Evolutionary conservation across 257 asterid genomes (phyloP).

Genomic region (Rubia yunnanensis): DNA sequence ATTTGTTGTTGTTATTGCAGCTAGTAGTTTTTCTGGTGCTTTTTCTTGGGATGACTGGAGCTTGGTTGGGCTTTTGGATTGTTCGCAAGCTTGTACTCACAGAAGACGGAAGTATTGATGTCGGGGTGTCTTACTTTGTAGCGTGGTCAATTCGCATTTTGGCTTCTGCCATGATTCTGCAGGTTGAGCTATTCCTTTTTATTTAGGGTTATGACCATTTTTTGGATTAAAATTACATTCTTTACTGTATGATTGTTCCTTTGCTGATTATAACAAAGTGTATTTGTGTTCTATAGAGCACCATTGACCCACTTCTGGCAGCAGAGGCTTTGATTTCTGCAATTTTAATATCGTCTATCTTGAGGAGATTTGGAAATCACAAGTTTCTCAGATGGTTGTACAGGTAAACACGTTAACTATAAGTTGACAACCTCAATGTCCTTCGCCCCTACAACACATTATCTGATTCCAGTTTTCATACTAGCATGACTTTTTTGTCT

Average conservation of each 20-base stretch:
- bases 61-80: slow-evolving; percentile 91
- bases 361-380: slow-evolving; percentile 33
- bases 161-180: slow-evolving; percentile 72
- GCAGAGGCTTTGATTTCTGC: slow-evolving; percentile 58
- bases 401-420: slow-evolving; percentile 35
- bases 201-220: background rate
- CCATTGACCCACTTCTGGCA: slow-evolving; percentile 62
- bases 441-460: background rate
- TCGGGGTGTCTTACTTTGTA: slow-evolving; percentile 57
- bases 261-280: background rate
- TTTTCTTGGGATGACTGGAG: slow-evolving; percentile 67
- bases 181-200: slow-evolving; percentile 36
- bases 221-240: background rate
- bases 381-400: slow-evolving; percentile 37
- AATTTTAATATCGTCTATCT: slow-evolving; percentile 36
- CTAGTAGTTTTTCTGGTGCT: slow-evolving; percentile 49
- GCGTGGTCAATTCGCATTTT: slow-evolving; percentile 69
- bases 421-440: too few species aligned
- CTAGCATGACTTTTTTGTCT: background rate
- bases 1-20: slow-evolving; percentile 38
- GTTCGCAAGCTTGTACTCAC: slow-evolving; percentile 79
- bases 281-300: slow-evolving; percentile 46
- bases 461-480: background rate
- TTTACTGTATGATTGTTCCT: background rate
- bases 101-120: slow-evolving; percentile 71